These are phyloP conservation scores for Platismatia glauca DNA, from an alignment of 495 filamentous ascomycete species.

Conservation along the genomic window DNA sequence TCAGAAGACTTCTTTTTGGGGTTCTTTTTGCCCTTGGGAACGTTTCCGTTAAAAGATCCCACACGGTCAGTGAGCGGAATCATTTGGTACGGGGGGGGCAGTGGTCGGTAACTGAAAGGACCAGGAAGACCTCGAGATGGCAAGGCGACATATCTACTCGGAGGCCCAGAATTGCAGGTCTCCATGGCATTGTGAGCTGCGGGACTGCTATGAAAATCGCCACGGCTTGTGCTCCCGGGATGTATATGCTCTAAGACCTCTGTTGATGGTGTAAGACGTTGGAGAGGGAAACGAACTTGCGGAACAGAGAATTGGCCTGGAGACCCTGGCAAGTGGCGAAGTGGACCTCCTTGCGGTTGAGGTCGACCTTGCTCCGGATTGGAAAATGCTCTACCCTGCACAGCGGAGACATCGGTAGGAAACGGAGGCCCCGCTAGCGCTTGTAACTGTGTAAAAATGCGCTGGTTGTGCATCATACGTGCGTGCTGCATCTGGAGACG, in stretches of 20 bases:
- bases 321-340: slow-evolving; percentile 4
- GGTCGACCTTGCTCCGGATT: slow-evolving; percentile 8
- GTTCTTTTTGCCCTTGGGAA: slow-evolving; percentile 11
- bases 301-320: neutral
- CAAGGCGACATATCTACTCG: neutral
- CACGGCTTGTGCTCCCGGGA: slow-evolving; percentile 7
- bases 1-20: slow-evolving; percentile 9
- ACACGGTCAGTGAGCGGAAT: neutral
- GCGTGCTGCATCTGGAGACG: neutral
- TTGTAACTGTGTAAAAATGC: neutral
- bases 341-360: neutral
- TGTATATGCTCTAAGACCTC: slow-evolving; percentile 6
- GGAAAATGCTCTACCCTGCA: slow-evolving; percentile 1
- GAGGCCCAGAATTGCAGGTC: neutral
- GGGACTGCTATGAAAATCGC: slow-evolving; percentile 10
- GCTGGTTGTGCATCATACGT: slow-evolving; percentile 1
- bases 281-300: neutral
- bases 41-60: neutral
- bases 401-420: neutral
- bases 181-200: slow-evolving; percentile 1
- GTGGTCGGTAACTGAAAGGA: neutral
- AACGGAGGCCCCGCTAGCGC: neutral
- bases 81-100: neutral
- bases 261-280: slow-evolving; percentile 4
- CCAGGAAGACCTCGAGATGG: slow-evolving; percentile 5